Percentiles rank a stretch among this genome's conserved stretches.
Conservation (phyloP, 306 rosid species). For the Sphenostylis stenocarpa region DNA sequence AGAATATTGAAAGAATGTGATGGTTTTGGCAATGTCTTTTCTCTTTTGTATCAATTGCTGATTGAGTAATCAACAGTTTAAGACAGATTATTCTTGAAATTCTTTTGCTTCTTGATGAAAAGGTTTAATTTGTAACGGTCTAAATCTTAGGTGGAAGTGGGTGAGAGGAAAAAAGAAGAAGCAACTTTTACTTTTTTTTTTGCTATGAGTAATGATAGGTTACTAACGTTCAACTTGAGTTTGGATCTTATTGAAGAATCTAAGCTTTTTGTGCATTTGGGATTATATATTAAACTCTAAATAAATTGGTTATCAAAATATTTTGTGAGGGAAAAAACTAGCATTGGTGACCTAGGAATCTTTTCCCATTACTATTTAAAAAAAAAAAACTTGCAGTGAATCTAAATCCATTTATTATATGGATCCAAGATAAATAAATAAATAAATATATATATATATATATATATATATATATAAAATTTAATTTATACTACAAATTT, state of each 20-base stretch:
- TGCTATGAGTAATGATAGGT: background rate
- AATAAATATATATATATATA: no score
- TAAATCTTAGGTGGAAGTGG: background rate
- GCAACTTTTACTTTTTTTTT: background rate
- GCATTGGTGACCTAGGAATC: no score
- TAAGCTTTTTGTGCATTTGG: background rate
- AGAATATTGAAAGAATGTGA: conserved; percentile 19
- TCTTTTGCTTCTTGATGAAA: conserved; percentile 26
- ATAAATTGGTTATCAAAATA: no score
- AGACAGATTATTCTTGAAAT: conserved; percentile 17
- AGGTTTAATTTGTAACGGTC: conserved; percentile 63
- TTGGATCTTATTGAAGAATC: conserved; percentile 31
- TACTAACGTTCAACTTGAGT: conserved; percentile 48
- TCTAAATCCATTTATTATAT: no score
- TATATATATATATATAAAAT: no score
- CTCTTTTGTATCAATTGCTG: background rate
- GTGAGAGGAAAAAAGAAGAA: background rate
- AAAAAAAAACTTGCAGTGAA: no score
- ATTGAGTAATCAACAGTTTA: conserved; percentile 8
- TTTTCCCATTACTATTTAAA: no score
- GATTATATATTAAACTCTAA: background rate
- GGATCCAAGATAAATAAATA: no score
- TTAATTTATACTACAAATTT: no score
- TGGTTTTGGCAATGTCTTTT: conserved; percentile 8
- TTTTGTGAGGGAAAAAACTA: no score